A percentile compares a stretch with the other conserved stretches of the same genome.
Evolutionary conservation across 176 grass and related monocot species (phyloP).

Genomic region (Carex parvula): DNA sequence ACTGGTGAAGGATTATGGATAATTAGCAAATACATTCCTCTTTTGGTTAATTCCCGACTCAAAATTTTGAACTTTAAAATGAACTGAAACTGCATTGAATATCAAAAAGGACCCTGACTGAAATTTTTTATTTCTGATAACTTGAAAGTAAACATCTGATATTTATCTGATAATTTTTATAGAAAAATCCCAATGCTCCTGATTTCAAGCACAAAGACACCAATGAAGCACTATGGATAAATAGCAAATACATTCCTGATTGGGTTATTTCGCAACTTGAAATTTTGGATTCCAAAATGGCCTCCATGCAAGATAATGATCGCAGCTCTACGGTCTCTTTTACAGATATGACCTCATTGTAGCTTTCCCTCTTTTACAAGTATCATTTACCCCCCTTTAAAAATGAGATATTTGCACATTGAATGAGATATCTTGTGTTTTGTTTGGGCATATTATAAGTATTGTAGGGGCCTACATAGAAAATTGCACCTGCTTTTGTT

Average conservation of each 20-base stretch:
- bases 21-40: constrained; percentile 2
- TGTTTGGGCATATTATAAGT: not conserved
- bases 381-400: not conserved
- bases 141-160: not conserved
- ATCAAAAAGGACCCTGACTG: not conserved
- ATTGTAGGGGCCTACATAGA: not conserved
- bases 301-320: constrained; percentile 19
- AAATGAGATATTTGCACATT: not conserved
- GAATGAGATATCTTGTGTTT: not conserved
- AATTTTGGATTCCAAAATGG: constrained; percentile 21
- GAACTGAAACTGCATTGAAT: not conserved
- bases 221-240: constrained; percentile 20
- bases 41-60: not conserved
- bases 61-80: constrained; percentile 13
- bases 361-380: not conserved
- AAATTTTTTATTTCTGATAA: not conserved
- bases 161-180: not conserved
- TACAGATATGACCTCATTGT: constrained; percentile 4
- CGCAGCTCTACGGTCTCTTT: constrained; percentile 14
- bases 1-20: not conserved
- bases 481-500: not conserved
- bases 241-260: constrained; percentile 23
- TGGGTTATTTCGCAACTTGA: constrained; percentile 22
- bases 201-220: constrained; percentile 33
- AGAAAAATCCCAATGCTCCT: constrained; percentile 30